These are phyloP conservation scores for Alternaria panax DNA, from an alignment of 2,329 filamentous ascomycete genomes.

Conservation along the genomic window DNA sequence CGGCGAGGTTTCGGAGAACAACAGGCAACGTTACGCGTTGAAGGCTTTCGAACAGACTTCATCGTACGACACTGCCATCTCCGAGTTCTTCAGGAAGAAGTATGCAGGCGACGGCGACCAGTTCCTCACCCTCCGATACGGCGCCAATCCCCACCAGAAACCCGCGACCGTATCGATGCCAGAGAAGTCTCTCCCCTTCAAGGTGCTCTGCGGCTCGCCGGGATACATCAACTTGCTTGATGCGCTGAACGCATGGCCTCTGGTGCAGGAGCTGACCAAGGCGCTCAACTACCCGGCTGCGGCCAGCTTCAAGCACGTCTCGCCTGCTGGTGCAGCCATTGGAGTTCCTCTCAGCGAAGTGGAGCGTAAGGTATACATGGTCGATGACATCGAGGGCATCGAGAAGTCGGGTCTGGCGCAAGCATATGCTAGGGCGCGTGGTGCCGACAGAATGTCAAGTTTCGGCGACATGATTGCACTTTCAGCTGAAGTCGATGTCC, in stretches of 20 bases:
- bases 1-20: constrained; percentile 84
- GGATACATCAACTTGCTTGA: constrained; percentile 98
- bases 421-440: constrained; percentile 93
- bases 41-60: constrained; percentile 99
- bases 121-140: constrained; percentile 87
- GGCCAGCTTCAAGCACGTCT: constrained; percentile 97
- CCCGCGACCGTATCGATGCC: constrained; percentile 84
- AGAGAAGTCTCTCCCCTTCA: constrained; percentile 84
- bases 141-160: constrained; percentile 98
- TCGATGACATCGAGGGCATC: constrained; percentile 90
- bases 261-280: constrained; percentile 94
- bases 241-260: constrained; percentile 92
- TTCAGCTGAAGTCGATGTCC: constrained; percentile 81
- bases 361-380: constrained; percentile 98
- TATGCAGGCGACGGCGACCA: constrained; percentile 87
- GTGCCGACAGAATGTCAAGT: constrained; percentile 97
- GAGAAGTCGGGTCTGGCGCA: constrained; percentile 87
- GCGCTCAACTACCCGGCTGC: constrained; percentile 88
- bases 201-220: constrained; percentile 85
- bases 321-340: constrained; percentile 93
- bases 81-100: constrained; percentile 96
- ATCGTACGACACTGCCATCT: constrained; percentile 93
- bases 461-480: constrained; percentile 97
- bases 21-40: constrained; percentile 86
- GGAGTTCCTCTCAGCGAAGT: constrained; percentile 84